Percentiles rank a stretch among this genome's conserved stretches.
phyloP scores from a whole-genome alignment of 805 yeast species.

The Sugiyamaella americana region DNA sequence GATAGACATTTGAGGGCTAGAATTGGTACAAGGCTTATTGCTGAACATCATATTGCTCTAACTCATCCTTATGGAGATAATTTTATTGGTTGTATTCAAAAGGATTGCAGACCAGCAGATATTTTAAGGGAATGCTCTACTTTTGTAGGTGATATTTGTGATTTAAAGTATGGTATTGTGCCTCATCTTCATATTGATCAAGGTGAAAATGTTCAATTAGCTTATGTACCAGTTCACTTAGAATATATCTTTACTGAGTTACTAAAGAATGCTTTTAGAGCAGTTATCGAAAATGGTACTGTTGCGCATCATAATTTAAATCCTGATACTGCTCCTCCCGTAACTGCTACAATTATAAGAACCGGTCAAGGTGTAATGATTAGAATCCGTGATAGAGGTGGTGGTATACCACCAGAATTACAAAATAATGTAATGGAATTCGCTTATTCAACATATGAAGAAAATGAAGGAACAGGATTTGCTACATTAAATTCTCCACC shows the following conservation, averaged over 20 bases:
- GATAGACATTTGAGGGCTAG: conserved; percentile 76
- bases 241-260: conserved; percentile 85
- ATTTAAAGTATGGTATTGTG: conserved; percentile 73
- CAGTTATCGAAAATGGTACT: conserved; percentile 66
- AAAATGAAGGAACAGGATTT: conserved; percentile 48
- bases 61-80: conserved; percentile 42
- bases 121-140: conserved; percentile 60
- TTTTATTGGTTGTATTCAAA: conserved; percentile 62
- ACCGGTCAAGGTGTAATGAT: conserved; percentile 52
- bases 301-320: conserved; percentile 5
- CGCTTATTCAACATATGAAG: conserved; percentile 74
- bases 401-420: conserved; percentile 70
- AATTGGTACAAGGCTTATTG: conserved; percentile 77
- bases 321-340: conserved; percentile 32
- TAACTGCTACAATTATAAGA: conserved; percentile 44
- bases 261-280: conserved; percentile 79
- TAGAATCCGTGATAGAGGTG: conserved; percentile 79
- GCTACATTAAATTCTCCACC: conserved; percentile 63
- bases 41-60: conserved; percentile 75
- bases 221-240: conserved; percentile 80
- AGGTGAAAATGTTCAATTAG: conserved; percentile 55
- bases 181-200: conserved; percentile 55
- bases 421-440: conserved; percentile 73
- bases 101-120: conserved; percentile 55
- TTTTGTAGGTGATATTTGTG: conserved; percentile 76